phyloP scores from a whole-genome alignment of 2,329 filamentous ascomycete genomes.

The Cercospora sesami region DNA sequence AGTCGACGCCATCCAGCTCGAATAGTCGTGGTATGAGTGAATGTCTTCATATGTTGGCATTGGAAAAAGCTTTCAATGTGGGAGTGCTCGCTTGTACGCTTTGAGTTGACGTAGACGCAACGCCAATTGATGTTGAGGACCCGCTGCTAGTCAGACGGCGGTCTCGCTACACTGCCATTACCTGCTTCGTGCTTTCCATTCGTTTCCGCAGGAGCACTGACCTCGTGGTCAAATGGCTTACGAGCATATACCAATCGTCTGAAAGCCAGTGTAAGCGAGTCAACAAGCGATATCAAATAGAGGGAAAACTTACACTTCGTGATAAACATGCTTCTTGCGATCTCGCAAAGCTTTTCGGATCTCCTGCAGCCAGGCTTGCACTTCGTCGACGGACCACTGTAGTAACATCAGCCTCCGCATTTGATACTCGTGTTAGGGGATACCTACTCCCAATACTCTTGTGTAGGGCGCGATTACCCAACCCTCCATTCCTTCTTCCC shows the following conservation, averaged over 20 bases:
- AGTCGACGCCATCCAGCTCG: neutral
- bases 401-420: neutral
- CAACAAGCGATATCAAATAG: neutral
- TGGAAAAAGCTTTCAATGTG: neutral
- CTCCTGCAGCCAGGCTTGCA: slow-evolving; percentile 39
- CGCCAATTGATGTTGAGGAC: neutral
- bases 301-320: slow-evolving; percentile 41
- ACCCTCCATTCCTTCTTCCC: slow-evolving; percentile 45
- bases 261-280: neutral
- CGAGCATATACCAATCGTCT: slow-evolving; percentile 29
- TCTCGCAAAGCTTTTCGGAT: slow-evolving; percentile 38
- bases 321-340: slow-evolving; percentile 41
- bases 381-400: slow-evolving; percentile 40
- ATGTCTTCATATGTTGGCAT: neutral
- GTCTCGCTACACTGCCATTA: neutral
- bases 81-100: neutral
- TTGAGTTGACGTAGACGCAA: neutral
- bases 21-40: neutral
- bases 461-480: slow-evolving; percentile 46
- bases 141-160: too few relatives aligned
- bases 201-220: neutral
- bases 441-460: slow-evolving; percentile 37
- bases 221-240: slow-evolving; percentile 19
- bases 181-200: neutral
- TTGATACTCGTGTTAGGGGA: neutral